A percentile compares a stretch with the other conserved stretches of the same genome.
Evolutionary conservation across 1,284 basidiomycete species (phyloP).

Genomic region (Vanrija sp.): DNA sequence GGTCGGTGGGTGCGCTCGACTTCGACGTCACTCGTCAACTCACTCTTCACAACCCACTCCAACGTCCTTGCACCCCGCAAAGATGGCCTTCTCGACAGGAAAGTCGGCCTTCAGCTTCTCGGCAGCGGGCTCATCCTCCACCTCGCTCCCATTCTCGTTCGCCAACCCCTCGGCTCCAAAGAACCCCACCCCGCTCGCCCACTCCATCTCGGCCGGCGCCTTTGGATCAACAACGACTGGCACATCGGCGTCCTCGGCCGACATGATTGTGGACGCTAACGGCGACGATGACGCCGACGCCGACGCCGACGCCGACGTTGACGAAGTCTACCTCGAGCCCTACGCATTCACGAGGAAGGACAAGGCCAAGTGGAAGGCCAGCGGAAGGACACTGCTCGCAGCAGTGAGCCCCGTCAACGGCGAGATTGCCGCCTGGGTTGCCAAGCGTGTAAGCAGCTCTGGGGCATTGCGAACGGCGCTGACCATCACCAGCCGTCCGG

Average conservation of each 20-base stretch:
- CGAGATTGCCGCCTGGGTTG: conserved; percentile 34
- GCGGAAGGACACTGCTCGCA: conserved; percentile 25
- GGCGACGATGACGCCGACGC: neutral
- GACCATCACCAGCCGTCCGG: conserved; percentile 23
- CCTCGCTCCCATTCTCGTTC: conserved; percentile 9
- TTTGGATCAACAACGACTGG: neutral
- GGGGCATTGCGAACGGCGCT: neutral
- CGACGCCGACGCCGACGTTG: neutral
- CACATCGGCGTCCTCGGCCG: neutral
- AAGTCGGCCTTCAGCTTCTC: neutral
- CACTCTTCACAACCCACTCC: too few relatives aligned
- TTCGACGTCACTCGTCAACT: too few relatives aligned
- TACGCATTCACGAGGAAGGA: conserved; percentile 24
- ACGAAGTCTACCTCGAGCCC: conserved; percentile 27
- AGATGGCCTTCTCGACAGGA: too few relatives aligned
- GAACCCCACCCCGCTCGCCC: conserved; percentile 15
- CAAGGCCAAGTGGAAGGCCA: conserved; percentile 34
- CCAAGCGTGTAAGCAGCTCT: conserved; percentile 22
- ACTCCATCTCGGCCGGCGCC: conserved; percentile 10
- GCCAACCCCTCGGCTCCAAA: conserved; percentile 7
- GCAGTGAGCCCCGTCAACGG: conserved; percentile 35
- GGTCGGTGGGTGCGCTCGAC: neutral
- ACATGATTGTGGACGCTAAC: neutral
- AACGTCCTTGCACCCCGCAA: too few relatives aligned
- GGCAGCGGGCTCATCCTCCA: conserved; percentile 6